These are phyloP conservation scores for Fusarium pseudonygamai DNA, from an alignment of 2,329 filamentous ascomycete species.

Conservation along the genomic window DNA sequence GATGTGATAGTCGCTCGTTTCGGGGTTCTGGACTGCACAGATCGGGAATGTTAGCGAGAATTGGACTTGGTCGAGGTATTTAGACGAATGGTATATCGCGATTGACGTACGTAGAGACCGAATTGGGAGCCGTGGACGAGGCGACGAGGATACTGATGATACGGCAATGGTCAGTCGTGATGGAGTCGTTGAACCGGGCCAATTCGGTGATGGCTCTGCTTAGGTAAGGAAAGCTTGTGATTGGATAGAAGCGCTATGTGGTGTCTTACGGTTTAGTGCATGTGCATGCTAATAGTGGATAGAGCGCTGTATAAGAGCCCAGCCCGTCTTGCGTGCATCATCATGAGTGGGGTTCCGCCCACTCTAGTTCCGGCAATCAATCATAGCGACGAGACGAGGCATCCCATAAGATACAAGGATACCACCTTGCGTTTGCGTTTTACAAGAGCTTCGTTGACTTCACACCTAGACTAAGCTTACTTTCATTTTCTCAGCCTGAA, in stretches of 20 bases:
- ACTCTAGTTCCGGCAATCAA: conserved; percentile 12
- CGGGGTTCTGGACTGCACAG: conserved; percentile 9
- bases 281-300: neutral
- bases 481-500: neutral
- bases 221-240: conserved; percentile 36
- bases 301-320: neutral
- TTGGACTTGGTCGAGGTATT: neutral
- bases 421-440: conserved; percentile 35
- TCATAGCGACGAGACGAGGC: conserved; percentile 6
- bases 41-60: neutral
- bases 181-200: conserved; percentile 35
- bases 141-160: conserved; percentile 22
- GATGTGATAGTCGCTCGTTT: conserved; percentile 20
- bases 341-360: conserved; percentile 27
- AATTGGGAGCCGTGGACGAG: conserved; percentile 33
- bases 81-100: neutral
- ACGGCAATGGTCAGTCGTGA: conserved; percentile 28
- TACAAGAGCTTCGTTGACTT: conserved; percentile 4
- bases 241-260: conserved; percentile 3
- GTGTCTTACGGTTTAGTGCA: neutral
- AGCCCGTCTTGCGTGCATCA: conserved; percentile 4
- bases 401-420: conserved; percentile 23
- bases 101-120: conserved; percentile 36
- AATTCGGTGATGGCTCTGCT: conserved; percentile 32
- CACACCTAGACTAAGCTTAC: conserved; percentile 13